Percentiles rank a stretch among this genome's conserved stretches.
phyloP scores from a whole-genome alignment of 2,329 filamentous ascomycete species.

The Calonectria hawksworthii region DNA sequence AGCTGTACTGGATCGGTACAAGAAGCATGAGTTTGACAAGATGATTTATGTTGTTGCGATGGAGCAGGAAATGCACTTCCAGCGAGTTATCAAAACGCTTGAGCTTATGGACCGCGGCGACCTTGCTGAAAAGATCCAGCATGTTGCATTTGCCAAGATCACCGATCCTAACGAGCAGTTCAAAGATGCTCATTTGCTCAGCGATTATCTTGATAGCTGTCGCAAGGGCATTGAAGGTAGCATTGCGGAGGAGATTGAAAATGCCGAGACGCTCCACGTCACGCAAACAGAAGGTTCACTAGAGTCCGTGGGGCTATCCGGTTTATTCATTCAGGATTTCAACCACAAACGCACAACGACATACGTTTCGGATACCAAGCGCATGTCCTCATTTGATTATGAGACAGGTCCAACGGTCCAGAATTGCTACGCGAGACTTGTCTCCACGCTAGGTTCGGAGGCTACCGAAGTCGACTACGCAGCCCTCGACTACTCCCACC shows the following conservation, averaged over 20 bases:
- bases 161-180: conserved; percentile 32
- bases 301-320: conserved; percentile 32
- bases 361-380: conserved; percentile 41
- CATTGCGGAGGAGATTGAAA: conserved; percentile 9
- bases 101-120: conserved; percentile 53
- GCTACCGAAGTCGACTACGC: conserved; percentile 28
- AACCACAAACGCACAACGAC: conserved; percentile 42
- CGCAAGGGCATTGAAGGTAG: conserved; percentile 11
- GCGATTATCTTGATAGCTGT: conserved; percentile 37
- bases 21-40: conserved; percentile 76
- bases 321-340: conserved; percentile 42
- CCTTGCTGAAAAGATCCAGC: conserved; percentile 50
- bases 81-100: conserved; percentile 75
- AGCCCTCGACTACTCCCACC: conserved; percentile 20
- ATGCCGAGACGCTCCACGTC: conserved; percentile 5
- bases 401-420: conserved; percentile 39
- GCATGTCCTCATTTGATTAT: conserved; percentile 49
- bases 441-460: conserved; percentile 14
- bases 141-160: conserved; percentile 70
- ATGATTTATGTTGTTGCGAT: conserved; percentile 85
- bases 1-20: conserved; percentile 73
- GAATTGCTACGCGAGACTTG: conserved; percentile 41
- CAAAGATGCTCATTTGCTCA: conserved; percentile 32
- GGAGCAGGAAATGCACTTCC: conserved; percentile 80
- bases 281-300: conserved; percentile 30